These are phyloP conservation scores for Truncatella angustata DNA, from an alignment of 2,329 filamentous ascomycete species.

Conservation along the genomic window DNA sequence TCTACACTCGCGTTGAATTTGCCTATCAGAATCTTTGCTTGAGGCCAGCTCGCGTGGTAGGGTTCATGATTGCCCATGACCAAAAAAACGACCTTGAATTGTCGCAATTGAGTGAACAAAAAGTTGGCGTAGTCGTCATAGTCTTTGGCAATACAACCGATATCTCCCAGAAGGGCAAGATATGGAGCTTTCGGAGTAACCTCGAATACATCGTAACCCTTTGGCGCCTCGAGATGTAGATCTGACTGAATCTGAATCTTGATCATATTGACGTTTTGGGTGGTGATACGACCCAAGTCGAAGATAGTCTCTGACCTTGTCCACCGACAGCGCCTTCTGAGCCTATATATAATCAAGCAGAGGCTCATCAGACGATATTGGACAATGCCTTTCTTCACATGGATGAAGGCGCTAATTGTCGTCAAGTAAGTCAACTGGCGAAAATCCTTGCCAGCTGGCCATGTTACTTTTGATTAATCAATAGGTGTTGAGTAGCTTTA, in stretches of 20 bases:
- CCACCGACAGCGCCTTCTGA: too few relatives aligned
- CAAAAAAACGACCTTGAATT: constrained; percentile 50
- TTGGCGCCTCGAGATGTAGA: constrained; percentile 51
- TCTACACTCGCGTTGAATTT: constrained; percentile 28
- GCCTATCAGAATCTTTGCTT: constrained; percentile 25
- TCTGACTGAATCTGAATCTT: constrained; percentile 53
- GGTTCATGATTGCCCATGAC: constrained; percentile 58
- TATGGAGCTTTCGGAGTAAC: constrained; percentile 45
- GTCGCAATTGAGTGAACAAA: constrained; percentile 42
- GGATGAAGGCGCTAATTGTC: too few relatives aligned
- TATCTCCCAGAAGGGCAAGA: constrained; percentile 56
- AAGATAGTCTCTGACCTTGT: too few relatives aligned
- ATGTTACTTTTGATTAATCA: too few relatives aligned
- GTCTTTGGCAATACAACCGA: constrained; percentile 42
- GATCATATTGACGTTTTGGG: constrained; percentile 21
- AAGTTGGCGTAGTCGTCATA: constrained; percentile 44
- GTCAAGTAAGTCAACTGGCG: too few relatives aligned
- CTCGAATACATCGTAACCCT: constrained; percentile 48
- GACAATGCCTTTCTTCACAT: too few relatives aligned
- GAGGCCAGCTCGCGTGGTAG: constrained; percentile 39
- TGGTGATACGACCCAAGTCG: too few relatives aligned
- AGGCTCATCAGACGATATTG: too few relatives aligned
- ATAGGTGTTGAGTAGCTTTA: too few relatives aligned
- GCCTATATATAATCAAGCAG: too few relatives aligned
- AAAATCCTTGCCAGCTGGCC: too few relatives aligned